phyloP scores from a whole-genome alignment of 805 yeast species.

The Nakazawaea ishiwadae region DNA sequence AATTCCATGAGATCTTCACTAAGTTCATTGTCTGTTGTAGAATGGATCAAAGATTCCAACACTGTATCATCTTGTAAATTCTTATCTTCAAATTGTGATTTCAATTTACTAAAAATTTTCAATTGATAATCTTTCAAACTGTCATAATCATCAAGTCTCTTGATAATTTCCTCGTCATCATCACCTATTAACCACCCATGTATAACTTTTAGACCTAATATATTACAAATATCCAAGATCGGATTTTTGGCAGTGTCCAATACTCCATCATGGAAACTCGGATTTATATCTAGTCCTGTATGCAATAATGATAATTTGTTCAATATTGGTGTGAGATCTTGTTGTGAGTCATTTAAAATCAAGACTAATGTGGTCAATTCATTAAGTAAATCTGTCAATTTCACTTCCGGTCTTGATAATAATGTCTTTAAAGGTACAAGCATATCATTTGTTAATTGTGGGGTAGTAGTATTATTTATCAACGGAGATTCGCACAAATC shows the following conservation, averaged over 20 bases:
- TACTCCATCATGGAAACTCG: constrained; percentile 46
- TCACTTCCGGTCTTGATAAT: constrained; percentile 17
- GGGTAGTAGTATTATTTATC: neutral
- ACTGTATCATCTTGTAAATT: constrained; percentile 1
- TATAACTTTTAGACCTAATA: constrained; percentile 34
- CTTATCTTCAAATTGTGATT: constrained; percentile 15
- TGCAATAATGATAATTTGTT: constrained; percentile 58
- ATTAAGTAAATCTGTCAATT: constrained; percentile 38
- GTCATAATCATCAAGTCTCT: constrained; percentile 2
- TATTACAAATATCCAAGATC: constrained; percentile 18
- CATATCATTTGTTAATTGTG: constrained; percentile 3
- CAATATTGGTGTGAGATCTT: constrained; percentile 39
- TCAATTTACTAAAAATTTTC: constrained; percentile 22
- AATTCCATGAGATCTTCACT: constrained; percentile 12
- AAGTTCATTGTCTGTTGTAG: constrained; percentile 1
- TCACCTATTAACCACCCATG: constrained; percentile 81
- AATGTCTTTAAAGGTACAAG: constrained; percentile 21
- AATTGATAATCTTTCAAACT: constrained; percentile 8
- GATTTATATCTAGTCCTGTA: constrained; percentile 70
- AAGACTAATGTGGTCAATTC: constrained; percentile 44
- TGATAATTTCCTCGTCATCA: neutral
- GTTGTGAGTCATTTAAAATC: constrained; percentile 25
- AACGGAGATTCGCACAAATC: neutral
- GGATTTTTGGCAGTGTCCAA: constrained; percentile 14
- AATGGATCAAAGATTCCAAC: neutral